Evolutionary conservation across 306 rosid species (phyloP).

Genomic region (Begonia fuchsioides): DNA sequence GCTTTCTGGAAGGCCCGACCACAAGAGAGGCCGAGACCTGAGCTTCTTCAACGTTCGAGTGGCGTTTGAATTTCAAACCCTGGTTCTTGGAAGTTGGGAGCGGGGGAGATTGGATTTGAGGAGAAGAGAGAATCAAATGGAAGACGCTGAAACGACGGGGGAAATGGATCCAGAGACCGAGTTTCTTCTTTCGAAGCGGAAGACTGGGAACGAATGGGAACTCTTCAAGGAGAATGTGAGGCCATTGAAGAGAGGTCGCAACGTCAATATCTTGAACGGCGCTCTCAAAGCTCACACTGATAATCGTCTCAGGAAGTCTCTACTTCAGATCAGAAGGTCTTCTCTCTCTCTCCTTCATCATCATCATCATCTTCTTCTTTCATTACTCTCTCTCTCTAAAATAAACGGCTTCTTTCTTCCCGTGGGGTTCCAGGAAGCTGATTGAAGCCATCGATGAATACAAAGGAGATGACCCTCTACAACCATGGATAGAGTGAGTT

Average conservation of each 20-base stretch:
- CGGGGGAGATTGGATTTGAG: too few relatives aligned
- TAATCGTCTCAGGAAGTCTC: slow-evolving; percentile 45
- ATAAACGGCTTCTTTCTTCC: neutral
- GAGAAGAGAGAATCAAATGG: slow-evolving; percentile 1
- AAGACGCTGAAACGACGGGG: slow-evolving; percentile 1
- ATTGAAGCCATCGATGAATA: slow-evolving; percentile 61
- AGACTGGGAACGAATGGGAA: slow-evolving; percentile 80
- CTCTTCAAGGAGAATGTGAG: slow-evolving; percentile 79
- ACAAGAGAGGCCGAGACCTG: too few relatives aligned
- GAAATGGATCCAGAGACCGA: slow-evolving; percentile 62
- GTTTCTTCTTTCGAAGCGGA: slow-evolving; percentile 47
- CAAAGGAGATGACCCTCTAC: slow-evolving; percentile 77
- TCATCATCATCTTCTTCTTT: neutral
- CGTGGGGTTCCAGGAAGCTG: slow-evolving; percentile 24
- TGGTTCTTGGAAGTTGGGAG: too few relatives aligned
- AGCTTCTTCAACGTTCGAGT: too few relatives aligned
- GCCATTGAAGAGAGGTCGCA: slow-evolving; percentile 91
- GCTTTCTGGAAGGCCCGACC: too few relatives aligned
- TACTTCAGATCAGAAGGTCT: slow-evolving; percentile 44
- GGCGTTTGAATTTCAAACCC: too few relatives aligned
- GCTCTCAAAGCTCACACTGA: slow-evolving; percentile 50
- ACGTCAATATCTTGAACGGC: slow-evolving; percentile 42
- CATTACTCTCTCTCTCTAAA: neutral
- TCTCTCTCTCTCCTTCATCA: neutral
- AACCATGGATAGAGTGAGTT: slow-evolving; percentile 80